Percentiles rank a stretch among this genome's conserved stretches.
These are phyloP conservation scores for Dispira parvispora DNA, from an alignment of 192 early-diverging fungal genomes.

Conservation along the genomic window DNA sequence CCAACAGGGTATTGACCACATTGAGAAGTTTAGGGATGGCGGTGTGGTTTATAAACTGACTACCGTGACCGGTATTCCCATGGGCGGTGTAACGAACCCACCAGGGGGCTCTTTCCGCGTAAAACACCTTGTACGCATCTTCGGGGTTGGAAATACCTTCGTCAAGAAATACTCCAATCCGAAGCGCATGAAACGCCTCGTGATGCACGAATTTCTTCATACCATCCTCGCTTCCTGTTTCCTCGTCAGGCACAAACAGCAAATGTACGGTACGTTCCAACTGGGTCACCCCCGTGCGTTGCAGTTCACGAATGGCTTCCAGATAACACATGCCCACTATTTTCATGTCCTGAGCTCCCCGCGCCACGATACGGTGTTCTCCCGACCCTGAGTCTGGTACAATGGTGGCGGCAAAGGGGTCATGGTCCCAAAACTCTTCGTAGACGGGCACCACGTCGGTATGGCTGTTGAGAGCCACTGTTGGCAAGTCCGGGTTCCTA, in stretches of 20 bases:
- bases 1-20: constrained; percentile 50
- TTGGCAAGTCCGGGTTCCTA: constrained; percentile 29
- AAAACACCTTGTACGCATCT: constrained; percentile 53
- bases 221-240: constrained; percentile 68
- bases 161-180: constrained; percentile 70
- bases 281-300: constrained; percentile 26
- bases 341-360: constrained; percentile 86
- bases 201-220: constrained; percentile 51
- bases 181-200: constrained; percentile 47
- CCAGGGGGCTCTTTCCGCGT: constrained; percentile 73
- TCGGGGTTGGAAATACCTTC: constrained; percentile 65
- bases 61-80: constrained; percentile 68
- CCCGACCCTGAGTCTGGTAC: constrained; percentile 37
- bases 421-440: constrained; percentile 51
- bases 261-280: constrained; percentile 55
- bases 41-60: constrained; percentile 60
- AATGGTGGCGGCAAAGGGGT: constrained; percentile 53
- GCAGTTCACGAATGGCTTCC: constrained; percentile 55
- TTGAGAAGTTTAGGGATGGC: constrained; percentile 48
- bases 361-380: constrained; percentile 50
- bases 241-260: constrained; percentile 72
- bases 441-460: constrained; percentile 85
- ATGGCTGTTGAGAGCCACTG: constrained; percentile 70
- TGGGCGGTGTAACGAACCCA: constrained; percentile 56
- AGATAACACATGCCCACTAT: constrained; percentile 69